These are phyloP conservation scores for Schwanniomyces sp. DNA, from an alignment of 805 yeast genomes.

Conservation along the genomic window DNA sequence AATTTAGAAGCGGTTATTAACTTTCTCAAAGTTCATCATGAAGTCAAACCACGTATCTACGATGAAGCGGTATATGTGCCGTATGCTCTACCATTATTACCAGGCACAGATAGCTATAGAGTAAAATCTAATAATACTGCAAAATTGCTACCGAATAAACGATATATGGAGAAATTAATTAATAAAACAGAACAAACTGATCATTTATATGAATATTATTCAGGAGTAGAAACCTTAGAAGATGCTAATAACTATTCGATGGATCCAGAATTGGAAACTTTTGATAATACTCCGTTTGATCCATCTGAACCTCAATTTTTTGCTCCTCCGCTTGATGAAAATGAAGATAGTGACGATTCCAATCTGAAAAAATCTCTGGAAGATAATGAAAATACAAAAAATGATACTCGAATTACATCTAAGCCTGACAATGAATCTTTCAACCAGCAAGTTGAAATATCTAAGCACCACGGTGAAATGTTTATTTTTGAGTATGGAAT, in stretches of 20 bases:
- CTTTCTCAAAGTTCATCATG: slow-evolving; percentile 69
- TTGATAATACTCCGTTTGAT: slow-evolving; percentile 63
- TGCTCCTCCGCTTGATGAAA: slow-evolving; percentile 43
- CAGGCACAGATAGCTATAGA: slow-evolving; percentile 78
- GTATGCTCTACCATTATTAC: slow-evolving; percentile 79
- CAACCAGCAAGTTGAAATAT: slow-evolving; percentile 33
- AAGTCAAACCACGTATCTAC: slow-evolving; percentile 81
- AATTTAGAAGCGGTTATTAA: slow-evolving; percentile 60
- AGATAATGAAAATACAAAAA: not conserved
- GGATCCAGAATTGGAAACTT: slow-evolving; percentile 44
- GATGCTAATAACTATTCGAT: slow-evolving; percentile 49
- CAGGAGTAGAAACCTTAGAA: slow-evolving; percentile 70
- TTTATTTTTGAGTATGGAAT: slow-evolving; percentile 91
- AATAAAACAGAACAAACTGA: slow-evolving; percentile 83
- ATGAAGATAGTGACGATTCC: slow-evolving; percentile 1
- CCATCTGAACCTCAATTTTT: slow-evolving; percentile 94
- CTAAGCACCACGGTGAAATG: slow-evolving; percentile 76
- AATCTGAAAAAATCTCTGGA: not conserved
- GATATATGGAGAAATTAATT: slow-evolving; percentile 72
- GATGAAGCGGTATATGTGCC: slow-evolving; percentile 95
- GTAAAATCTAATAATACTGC: slow-evolving; percentile 66
- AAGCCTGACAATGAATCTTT: slow-evolving; percentile 9
- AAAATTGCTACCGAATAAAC: slow-evolving; percentile 40
- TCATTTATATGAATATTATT: slow-evolving; percentile 87
- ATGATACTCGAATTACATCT: not conserved